A percentile compares a stretch with the other conserved stretches of the same genome.
Evolutionary conservation across 352 stramenopile species (phyloP).

Genomic region (Globisporangium nodosum): DNA sequence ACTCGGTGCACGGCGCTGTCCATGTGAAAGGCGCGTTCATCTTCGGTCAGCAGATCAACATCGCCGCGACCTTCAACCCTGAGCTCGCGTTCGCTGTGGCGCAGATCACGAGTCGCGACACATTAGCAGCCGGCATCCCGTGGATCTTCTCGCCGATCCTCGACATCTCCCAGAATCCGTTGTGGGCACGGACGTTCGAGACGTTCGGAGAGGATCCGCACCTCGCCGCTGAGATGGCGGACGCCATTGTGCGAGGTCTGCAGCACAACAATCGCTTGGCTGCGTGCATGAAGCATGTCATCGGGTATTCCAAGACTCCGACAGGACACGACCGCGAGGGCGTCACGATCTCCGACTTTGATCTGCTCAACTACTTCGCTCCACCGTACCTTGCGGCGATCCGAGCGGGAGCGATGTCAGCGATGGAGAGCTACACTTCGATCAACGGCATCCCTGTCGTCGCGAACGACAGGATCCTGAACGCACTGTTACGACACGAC

Average conservation of each 20-base stretch:
- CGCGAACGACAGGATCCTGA: conserved; percentile 70
- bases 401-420: conserved; percentile 69
- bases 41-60: conserved; percentile 88
- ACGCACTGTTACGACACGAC: conserved; percentile 79
- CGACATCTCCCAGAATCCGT: conserved; percentile 81
- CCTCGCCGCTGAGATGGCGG: conserved; percentile 75
- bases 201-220: conserved; percentile 92
- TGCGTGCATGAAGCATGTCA: conserved; percentile 89
- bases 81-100: conserved; percentile 66
- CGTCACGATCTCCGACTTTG: conserved; percentile 69
- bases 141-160: conserved; percentile 91
- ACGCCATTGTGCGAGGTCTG: conserved; percentile 73
- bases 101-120: conserved; percentile 76
- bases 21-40: conserved; percentile 79
- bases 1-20: conserved; percentile 90
- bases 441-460: conserved; percentile 91
- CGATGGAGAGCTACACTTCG: conserved; percentile 94
- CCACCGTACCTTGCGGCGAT: conserved; percentile 82
- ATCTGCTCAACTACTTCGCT: conserved; percentile 83
- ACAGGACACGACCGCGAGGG: conserved; percentile 77
- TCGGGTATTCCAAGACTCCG: conserved; percentile 82
- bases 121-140: conserved; percentile 75
- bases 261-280: conserved; percentile 61
- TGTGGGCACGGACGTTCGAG: conserved; percentile 90
- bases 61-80: conserved; percentile 85